Conservation (phyloP, 2,329 filamentous ascomycete genomes). For the Periconia digitata region DNA sequence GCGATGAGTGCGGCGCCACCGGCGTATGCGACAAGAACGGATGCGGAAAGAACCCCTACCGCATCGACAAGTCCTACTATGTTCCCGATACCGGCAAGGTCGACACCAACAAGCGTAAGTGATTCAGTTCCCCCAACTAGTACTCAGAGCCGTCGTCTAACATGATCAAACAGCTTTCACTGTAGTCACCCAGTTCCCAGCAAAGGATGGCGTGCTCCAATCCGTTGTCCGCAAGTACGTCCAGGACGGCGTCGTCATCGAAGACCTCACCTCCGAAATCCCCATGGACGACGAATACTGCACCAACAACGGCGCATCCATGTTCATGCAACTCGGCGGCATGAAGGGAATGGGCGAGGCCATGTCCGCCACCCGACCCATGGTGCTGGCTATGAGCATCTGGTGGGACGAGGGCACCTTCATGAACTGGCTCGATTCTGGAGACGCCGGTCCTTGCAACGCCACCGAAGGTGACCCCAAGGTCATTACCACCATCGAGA, state of each 20-base stretch:
- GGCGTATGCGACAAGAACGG: constrained; percentile 42
- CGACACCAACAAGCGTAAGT: constrained; percentile 55
- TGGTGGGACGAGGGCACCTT: constrained; percentile 58
- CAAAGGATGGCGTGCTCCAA: constrained; percentile 57
- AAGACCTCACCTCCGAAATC: constrained; percentile 52
- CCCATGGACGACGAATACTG: constrained; percentile 37
- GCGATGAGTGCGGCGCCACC: constrained; percentile 44
- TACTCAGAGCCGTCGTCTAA: neutral
- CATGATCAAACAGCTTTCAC: constrained; percentile 49
- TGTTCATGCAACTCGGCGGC: constrained; percentile 43
- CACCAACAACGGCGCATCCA: constrained; percentile 24
- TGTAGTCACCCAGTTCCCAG: constrained; percentile 69
- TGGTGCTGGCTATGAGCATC: constrained; percentile 58
- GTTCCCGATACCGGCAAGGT: constrained; percentile 45
- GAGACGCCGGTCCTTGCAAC: constrained; percentile 57
- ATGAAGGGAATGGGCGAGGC: constrained; percentile 51
- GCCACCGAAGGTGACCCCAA: constrained; percentile 56
- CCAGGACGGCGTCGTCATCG: constrained; percentile 62
- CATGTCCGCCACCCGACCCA: constrained; percentile 46
- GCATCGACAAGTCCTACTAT: constrained; percentile 29
- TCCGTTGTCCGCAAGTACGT: constrained; percentile 68
- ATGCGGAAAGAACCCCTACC: constrained; percentile 40
- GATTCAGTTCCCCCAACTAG: neutral
- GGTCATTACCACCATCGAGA: constrained; percentile 51
- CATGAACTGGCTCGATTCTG: constrained; percentile 62